Base-by-base conservation (phyloP, 257 asterid genomes). In the Gynochthodes officinalis region DNA sequence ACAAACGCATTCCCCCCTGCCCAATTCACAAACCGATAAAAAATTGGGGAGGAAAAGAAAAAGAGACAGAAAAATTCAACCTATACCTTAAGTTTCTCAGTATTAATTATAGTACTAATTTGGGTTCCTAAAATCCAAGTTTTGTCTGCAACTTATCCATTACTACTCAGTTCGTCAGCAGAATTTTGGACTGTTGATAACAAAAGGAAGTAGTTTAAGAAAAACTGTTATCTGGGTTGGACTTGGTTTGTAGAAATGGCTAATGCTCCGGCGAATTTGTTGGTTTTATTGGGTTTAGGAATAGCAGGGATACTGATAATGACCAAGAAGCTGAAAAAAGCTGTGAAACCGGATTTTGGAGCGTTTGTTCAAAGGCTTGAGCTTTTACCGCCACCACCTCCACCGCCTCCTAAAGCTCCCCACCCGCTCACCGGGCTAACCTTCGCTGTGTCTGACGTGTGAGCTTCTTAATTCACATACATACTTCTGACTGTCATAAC, bases 301-400 rank as follows among this genome's bases (percentile, higher is more conserved):
- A 80, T 95, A 73, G 99, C 99, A 25, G 99, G 99, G 50, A 89
- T 95, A 76, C 61, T 92, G 63, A 70, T 92, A 71, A 79, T 95
- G 95, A 87, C 96, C 15, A 90, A 85, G 86, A 92, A 89, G 87
- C 83, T 92, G 32, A 95, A 87, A 86, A 86, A 82, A 75, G 87
- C 75, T 16, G 97, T 89, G 42, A 95, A 81, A 73, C 90, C 84
- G 53, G 98, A 95, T 75, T 95, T 89, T 66, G 99, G 98, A 68
- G 96, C 98, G 4, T 95, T 92, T 84, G 84, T 92, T 28, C 88
- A 92, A 80, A 83, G 96, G 69, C 82, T 95, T 54, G 89, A 90
- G 89, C 90, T 95, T n/a, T 77, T 90, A 78, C 99, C 99, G 73
- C 99, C 99, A 25, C 98, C 99, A 71, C 99, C 91, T 82, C 99